These are phyloP conservation scores for Lojkania enalia DNA, from an alignment of 2,329 filamentous ascomycete species.

Conservation along the genomic window DNA sequence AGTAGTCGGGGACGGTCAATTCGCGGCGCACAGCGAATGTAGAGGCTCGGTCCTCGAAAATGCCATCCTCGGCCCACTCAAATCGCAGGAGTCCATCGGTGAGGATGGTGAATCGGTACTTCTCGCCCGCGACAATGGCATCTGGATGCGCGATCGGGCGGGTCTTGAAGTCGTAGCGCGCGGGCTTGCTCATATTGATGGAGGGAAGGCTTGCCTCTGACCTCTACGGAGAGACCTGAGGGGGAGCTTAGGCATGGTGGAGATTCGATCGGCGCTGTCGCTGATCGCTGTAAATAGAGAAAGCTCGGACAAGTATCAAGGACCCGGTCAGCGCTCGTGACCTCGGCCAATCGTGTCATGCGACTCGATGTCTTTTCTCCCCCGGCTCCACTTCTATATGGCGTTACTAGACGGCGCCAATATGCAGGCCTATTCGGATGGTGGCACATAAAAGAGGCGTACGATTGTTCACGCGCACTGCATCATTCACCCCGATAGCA, in stretches of 20 bases:
- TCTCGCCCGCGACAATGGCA: constrained; percentile 51
- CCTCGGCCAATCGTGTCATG: background rate
- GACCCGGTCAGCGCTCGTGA: constrained; percentile 8
- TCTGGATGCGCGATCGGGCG: constrained; percentile 50
- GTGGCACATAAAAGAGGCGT: background rate
- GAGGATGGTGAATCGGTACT: constrained; percentile 64
- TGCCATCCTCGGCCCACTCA: constrained; percentile 63
- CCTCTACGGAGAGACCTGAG: background rate
- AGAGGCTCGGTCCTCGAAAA: constrained; percentile 65
- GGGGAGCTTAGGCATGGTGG: background rate
- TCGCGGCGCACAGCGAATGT: constrained; percentile 63
- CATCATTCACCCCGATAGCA: background rate
- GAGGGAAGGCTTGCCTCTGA: background rate
- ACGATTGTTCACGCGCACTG: constrained; percentile 1
- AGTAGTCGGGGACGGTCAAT: constrained; percentile 54
- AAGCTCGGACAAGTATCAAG: constrained; percentile 9
- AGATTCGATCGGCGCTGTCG: background rate
- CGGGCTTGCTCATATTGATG: constrained; percentile 28
- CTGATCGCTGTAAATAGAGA: constrained; percentile 10
- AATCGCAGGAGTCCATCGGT: constrained; percentile 61
- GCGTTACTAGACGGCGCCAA: background rate
- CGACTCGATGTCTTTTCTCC: background rate
- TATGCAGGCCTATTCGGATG: background rate
- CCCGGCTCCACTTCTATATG: background rate
- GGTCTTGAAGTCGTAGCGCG: constrained; percentile 50